phyloP scores from a whole-genome alignment of 2,329 filamentous ascomycete genomes.

The Torrubiella hemipterigena region DNA sequence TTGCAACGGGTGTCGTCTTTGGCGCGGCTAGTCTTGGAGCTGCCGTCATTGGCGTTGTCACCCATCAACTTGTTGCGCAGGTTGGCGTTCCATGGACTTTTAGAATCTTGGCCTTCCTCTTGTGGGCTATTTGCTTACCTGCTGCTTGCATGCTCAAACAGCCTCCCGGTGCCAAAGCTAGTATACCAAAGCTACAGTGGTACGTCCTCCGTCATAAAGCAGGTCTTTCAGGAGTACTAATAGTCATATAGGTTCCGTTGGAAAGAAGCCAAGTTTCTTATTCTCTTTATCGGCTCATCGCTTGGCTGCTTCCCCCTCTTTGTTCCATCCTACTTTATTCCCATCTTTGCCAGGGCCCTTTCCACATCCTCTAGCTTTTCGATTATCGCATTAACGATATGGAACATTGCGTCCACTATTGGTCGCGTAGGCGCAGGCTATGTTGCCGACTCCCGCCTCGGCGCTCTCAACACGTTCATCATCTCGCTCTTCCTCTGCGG shows the following conservation, averaged over 20 bases:
- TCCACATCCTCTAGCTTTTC: slow-evolving; percentile 10
- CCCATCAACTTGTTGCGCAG: slow-evolving; percentile 10
- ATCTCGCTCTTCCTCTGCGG: slow-evolving; percentile 13
- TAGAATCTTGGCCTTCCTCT: slow-evolving; percentile 13
- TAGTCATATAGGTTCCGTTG: slow-evolving; percentile 12
- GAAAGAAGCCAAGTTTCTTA: slow-evolving; percentile 11
- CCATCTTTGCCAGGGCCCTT: slow-evolving; percentile 13
- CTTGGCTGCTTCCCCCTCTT: slow-evolving; percentile 15
- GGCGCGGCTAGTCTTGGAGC: slow-evolving; percentile 15
- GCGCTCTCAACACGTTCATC: slow-evolving; percentile 14
- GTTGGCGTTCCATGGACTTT: slow-evolving; percentile 16
- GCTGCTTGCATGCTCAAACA: slow-evolving; percentile 13
- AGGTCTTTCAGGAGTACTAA: not conserved
- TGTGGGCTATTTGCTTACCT: slow-evolving; percentile 16
- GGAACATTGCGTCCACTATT: slow-evolving; percentile 15
- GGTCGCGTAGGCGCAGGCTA: slow-evolving; percentile 14
- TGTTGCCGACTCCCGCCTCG: slow-evolving; percentile 13
- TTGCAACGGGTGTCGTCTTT: slow-evolving; percentile 16
- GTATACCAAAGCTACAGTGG: slow-evolving; percentile 13
- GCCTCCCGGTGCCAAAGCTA: slow-evolving; percentile 4
- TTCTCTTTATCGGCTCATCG: slow-evolving; percentile 12
- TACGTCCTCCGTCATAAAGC: not conserved
- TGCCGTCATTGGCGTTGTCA: slow-evolving; percentile 14
- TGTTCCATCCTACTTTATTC: slow-evolving; percentile 17
- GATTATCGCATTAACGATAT: slow-evolving; percentile 12